Evolutionary conservation across 192 early-diverging fungal species (phyloP), one percentile per base, ranked within the genome.

Genomic region (Coemansia sp.): DNA sequence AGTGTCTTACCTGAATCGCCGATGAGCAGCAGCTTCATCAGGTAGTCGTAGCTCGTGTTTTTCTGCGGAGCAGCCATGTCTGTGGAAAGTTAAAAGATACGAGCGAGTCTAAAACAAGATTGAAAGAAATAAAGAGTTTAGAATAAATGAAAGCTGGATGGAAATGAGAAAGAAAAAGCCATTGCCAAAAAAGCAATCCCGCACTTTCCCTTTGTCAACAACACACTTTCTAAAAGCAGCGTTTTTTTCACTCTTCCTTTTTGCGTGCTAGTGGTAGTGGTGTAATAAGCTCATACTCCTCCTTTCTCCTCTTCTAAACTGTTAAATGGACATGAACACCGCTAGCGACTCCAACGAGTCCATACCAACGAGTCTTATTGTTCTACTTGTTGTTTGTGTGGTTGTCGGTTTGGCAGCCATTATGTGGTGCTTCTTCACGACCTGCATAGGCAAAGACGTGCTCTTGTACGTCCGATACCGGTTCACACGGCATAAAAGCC

Each of bases 21-120:
- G 72, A 98, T 98, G 53, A 99, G 82, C 61, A 99, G 84, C 64
- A 99, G 86, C 80, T 98, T 98, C 85, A 98, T 98, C 64, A 98
- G 91, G 79, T 98, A 98, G 84, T 98, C 97, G 75, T 98, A 98
- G 56, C 93, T 91, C 56, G 96, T 93, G 67, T 89, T 93, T 76
- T 98, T 98, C 61, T 79, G 76, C 15, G 76, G 48, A 15, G 76
- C 69, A 20, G 76, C 76, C 76, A 79, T 79, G 31, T 40, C 28
- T 68, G 33, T 33, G 25, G 36, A 34, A 41, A 50, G 34, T n/a
- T 28, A 57, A 48, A 30, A 54, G 14, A 30, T 31, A 30, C 29
- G n/a, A 25, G 52, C 29, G n/a, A 25, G 52, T 54, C 30, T 54
- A 54, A 48, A 48, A 3, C 23, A 48, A 48, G 45, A 48, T 48